Conservation (phyloP, 768 basidiomycete species). For the Fibroporia radiculosa region DNA sequence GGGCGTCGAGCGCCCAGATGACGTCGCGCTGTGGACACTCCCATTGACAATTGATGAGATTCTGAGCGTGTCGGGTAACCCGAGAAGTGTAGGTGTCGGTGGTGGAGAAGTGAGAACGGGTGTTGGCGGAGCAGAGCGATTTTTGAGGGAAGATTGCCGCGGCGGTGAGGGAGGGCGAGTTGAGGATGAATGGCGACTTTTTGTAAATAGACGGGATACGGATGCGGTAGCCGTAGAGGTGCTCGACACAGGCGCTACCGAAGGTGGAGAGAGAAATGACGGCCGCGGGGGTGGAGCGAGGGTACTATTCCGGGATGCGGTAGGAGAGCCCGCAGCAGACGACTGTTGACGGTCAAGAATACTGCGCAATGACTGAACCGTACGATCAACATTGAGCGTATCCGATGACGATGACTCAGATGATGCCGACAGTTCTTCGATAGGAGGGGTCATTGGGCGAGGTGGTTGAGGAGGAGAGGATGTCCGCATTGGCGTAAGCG, state of each 20-base stretch:
- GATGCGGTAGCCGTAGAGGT: conserved; percentile 74
- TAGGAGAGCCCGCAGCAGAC: conserved; percentile 1
- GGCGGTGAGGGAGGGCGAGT: conserved; percentile 60
- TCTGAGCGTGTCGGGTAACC: conserved; percentile 15
- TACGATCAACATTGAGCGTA: conserved; percentile 54
- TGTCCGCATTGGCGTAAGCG: conserved; percentile 24
- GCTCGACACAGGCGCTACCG: conserved; percentile 42
- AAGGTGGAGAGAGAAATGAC: conserved; percentile 38
- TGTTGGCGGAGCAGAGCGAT: conserved; percentile 29
- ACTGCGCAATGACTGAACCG: conserved; percentile 58
- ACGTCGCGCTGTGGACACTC: conserved; percentile 25
- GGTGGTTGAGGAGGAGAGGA: conserved; percentile 16
- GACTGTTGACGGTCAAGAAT: conserved; percentile 39
- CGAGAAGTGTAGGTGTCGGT: conserved; percentile 10
- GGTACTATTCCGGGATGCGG: conserved; percentile 12
- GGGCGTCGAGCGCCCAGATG: conserved; percentile 43
- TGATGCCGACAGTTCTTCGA: conserved; percentile 44
- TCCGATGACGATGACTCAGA: conserved; percentile 49
- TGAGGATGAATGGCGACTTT: conserved; percentile 48
- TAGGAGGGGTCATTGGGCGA: conserved; percentile 46
- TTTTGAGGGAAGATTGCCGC: conserved; percentile 38
- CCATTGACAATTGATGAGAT: conserved; percentile 9
- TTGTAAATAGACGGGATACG: conserved; percentile 70
- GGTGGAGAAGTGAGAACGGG: conserved; percentile 19
- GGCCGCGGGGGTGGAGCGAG: conserved; percentile 33